Base-by-base conservation (phyloP, 768 basidiomycete species). In the Holtermannia corniformis region DNA sequence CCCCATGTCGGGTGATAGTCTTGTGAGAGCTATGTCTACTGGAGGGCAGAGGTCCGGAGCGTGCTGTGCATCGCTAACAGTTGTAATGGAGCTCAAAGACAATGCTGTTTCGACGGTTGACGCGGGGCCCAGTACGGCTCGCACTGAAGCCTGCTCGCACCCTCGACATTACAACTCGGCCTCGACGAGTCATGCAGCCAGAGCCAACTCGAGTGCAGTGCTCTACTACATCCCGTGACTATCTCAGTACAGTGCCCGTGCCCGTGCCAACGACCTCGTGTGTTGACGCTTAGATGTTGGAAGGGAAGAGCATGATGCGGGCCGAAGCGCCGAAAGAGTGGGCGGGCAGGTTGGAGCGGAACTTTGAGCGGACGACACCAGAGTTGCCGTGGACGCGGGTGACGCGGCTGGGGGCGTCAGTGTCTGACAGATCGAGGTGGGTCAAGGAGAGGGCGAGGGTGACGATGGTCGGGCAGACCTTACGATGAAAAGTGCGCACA, bases 291-390 rank as follows among this genome's bases (percentile, higher is more conserved):
- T 72, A 72, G 62, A 72, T 72, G 68, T 51, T 70, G 48, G 71
- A 72, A 28, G 71, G 71, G 71, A 65, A 72, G 55, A 72, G 71
- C 71, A 72, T 72, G 59, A 72, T 59, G 52, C 71, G 66, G 63
- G 90, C 85, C 67, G 81, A 80, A 52, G 90, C 91, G 76, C 92
- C 93, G 74, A 97, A 95, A 56, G 86, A 81, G 65, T 85, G 85
- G 58, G 93, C 88, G 62, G 93, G 92, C 62, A 97, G 83, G 81
- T 97, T 97, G 67, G 82, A 81, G 59, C 80, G 79, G 82, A 96
- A 96, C 80, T 95, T 95, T 76, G 87, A 84, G 77, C 92, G 91
- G 65, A 96, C 92, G 65, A 91, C 88, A 70, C 93, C 93, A 61
- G 83, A 86, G 75, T 82, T 85, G 62, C 95, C 92, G 75, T 96